Conservation (phyloP, 2,329 filamentous ascomycete genomes). For the Talaromyces albobiverticillius region DNA sequence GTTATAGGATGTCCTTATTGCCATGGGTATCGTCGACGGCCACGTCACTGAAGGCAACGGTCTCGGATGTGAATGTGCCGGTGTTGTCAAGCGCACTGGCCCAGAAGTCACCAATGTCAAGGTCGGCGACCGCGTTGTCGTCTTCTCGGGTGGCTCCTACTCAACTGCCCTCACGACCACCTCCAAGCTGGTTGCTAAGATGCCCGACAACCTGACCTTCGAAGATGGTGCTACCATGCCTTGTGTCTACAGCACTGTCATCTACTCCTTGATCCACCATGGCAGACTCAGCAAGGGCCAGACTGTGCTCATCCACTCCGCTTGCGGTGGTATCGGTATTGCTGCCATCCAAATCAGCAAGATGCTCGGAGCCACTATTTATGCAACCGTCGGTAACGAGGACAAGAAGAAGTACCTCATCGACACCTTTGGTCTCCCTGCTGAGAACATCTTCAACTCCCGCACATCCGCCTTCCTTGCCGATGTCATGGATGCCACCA, state of each 20-base stretch:
- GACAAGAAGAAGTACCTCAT: background rate
- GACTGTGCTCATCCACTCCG: constrained; percentile 34
- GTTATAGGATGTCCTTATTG: constrained; percentile 20
- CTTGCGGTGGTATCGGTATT: constrained; percentile 28
- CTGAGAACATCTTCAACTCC: constrained; percentile 31
- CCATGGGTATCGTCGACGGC: constrained; percentile 17
- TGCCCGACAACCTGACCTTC: constrained; percentile 54
- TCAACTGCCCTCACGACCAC: background rate
- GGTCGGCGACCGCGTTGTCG: constrained; percentile 24
- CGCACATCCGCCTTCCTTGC: constrained; percentile 22
- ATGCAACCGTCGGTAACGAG: constrained; percentile 1
- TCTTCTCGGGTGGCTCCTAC: background rate
- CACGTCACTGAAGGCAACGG: too few species aligned
- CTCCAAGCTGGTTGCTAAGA: constrained; percentile 34
- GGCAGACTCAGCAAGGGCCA: constrained; percentile 15
- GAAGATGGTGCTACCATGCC: constrained; percentile 53
- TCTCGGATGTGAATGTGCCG: constrained; percentile 22
- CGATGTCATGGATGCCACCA: constrained; percentile 23
- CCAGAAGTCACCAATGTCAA: constrained; percentile 17
- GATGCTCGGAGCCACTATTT: constrained; percentile 21
- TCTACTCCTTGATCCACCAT: background rate
- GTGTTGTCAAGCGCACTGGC: constrained; percentile 22
- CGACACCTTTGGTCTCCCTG: constrained; percentile 19
- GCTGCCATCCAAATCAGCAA: constrained; percentile 29
- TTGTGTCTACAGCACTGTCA: constrained; percentile 38